phyloP scores from a whole-genome alignment of 306 rosid species.

The Betula pendula region DNA sequence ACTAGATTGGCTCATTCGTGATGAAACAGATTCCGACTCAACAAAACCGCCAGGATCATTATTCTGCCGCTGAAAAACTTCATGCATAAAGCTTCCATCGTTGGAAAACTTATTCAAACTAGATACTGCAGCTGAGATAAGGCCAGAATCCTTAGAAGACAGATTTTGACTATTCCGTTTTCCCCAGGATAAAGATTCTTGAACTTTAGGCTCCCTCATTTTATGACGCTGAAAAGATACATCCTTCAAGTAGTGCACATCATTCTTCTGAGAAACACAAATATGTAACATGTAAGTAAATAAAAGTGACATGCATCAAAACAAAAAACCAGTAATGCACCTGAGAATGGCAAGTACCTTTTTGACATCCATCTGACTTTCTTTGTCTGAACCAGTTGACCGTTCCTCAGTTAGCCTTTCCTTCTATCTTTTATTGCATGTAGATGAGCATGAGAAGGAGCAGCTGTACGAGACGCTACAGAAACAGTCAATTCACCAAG shows the following conservation, averaged over 20 bases:
- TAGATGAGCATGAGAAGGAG: slow-evolving; percentile 88
- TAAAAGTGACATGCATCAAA: background rate
- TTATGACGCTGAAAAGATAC: slow-evolving; percentile 48
- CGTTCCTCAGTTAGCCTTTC: slow-evolving; percentile 51
- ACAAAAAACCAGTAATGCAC: slow-evolving; percentile 13
- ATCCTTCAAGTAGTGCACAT: slow-evolving; percentile 59
- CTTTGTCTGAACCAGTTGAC: slow-evolving; percentile 39
- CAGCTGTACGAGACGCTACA: slow-evolving; percentile 64
- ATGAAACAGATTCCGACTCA: slow-evolving; percentile 31
- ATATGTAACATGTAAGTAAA: slow-evolving; percentile 19
- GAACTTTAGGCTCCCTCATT: slow-evolving; percentile 78
- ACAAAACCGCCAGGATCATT: slow-evolving; percentile 37
- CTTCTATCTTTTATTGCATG: slow-evolving; percentile 70
- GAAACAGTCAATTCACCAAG: slow-evolving; percentile 76
- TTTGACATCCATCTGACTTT: slow-evolving; percentile 38
- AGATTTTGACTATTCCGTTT: slow-evolving; percentile 47
- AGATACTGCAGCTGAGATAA: slow-evolving; percentile 70
- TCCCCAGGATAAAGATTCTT: slow-evolving; percentile 79
- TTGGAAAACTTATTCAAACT: slow-evolving; percentile 68
- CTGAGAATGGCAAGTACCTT: slow-evolving; percentile 55
- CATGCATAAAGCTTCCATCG: slow-evolving; percentile 70
- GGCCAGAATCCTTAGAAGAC: slow-evolving; percentile 47
- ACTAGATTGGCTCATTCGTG: slow-evolving; percentile 30
- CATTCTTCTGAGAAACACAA: slow-evolving; percentile 20
- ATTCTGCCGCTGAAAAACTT: slow-evolving; percentile 37